phyloP scores from a whole-genome alignment of 306 rosid genomes.

The Leucaena leucocephala region DNA sequence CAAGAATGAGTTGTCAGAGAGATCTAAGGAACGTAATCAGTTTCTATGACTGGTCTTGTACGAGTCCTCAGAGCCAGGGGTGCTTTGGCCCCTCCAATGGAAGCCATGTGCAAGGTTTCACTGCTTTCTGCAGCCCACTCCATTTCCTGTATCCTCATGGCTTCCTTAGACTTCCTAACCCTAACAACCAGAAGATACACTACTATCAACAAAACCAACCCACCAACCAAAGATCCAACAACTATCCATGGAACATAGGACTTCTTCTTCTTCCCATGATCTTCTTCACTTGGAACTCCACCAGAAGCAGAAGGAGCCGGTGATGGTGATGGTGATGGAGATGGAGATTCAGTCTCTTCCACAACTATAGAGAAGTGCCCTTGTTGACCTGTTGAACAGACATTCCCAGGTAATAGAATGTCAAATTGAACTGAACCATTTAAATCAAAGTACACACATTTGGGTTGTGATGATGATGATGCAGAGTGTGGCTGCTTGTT shows the following conservation, averaged over 20 bases:
- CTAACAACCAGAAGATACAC: conserved; percentile 32
- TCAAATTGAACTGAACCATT: conserved; percentile 52
- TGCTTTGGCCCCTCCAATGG: conserved; percentile 41
- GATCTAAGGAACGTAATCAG: conserved; percentile 44
- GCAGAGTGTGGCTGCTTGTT: conserved; percentile 20
- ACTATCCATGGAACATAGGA: conserved; percentile 30
- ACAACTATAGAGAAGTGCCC: conserved; percentile 61
- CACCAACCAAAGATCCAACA: conserved; percentile 41
- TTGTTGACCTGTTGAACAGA: conserved; percentile 46
- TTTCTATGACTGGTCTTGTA: conserved; percentile 55
- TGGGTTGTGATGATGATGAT: conserved; percentile 23
- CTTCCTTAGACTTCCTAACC: conserved; percentile 19
- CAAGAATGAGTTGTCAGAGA: conserved; percentile 10
- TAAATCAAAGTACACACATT: conserved; percentile 57
- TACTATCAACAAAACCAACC: conserved; percentile 25
- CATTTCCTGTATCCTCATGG: conserved; percentile 36
- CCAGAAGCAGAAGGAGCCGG: conserved; percentile 15
- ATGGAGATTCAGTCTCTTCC: conserved; percentile 41
- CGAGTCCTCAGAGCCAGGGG: conserved; percentile 54
- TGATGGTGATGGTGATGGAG: conserved; percentile 31
- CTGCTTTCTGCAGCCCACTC: conserved; percentile 34
- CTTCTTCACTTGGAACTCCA: neutral
- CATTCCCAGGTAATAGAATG: conserved; percentile 38
- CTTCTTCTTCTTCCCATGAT: neutral
- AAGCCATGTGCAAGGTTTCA: conserved; percentile 34